phyloP scores from a whole-genome alignment of 306 rosid species.

The Vicia villosa region DNA sequence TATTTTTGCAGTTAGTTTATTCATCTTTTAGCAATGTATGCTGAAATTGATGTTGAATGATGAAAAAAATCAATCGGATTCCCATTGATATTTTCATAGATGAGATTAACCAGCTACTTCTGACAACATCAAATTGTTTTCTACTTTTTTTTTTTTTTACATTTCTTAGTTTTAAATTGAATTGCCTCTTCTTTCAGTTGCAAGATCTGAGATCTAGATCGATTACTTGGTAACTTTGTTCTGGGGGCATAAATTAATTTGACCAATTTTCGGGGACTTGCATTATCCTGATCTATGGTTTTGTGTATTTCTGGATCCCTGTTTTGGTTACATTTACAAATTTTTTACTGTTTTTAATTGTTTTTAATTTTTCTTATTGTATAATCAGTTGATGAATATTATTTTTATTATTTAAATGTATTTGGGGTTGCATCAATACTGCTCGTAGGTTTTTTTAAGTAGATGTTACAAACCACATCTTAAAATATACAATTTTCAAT shows the following conservation, averaged over 20 bases:
- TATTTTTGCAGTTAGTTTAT: no score
- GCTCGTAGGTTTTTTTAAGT: no score
- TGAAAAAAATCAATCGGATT: conserved; percentile 54
- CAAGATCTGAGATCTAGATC: conserved; percentile 75
- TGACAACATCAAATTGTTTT: conserved; percentile 40
- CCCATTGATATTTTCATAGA: conserved; percentile 40
- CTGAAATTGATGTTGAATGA: conserved; percentile 44
- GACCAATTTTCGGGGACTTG: conserved; percentile 41
- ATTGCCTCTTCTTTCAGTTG: conserved; percentile 76
- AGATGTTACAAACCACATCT: no score
- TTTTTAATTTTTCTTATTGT: no score
- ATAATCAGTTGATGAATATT: no score
- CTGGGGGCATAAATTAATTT: conserved; percentile 62
- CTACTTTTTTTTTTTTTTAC: fast-evolving
- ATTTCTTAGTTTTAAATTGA: neutral
- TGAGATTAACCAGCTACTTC: conserved; percentile 54
- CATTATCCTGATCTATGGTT: conserved; percentile 38
- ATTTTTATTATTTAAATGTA: no score
- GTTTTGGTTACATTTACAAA: conserved; percentile 23
- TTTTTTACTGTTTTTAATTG: no score
- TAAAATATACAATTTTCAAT: no score
- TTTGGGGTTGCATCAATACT: no score
- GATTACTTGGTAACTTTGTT: conserved; percentile 77
- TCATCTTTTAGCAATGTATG: no score
- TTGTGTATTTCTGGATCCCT: conserved; percentile 45